A percentile compares a stretch with the other conserved stretches of the same genome.
phyloP scores from a whole-genome alignment of 2,329 filamentous ascomycete species.

The Pyricularia grisea region DNA sequence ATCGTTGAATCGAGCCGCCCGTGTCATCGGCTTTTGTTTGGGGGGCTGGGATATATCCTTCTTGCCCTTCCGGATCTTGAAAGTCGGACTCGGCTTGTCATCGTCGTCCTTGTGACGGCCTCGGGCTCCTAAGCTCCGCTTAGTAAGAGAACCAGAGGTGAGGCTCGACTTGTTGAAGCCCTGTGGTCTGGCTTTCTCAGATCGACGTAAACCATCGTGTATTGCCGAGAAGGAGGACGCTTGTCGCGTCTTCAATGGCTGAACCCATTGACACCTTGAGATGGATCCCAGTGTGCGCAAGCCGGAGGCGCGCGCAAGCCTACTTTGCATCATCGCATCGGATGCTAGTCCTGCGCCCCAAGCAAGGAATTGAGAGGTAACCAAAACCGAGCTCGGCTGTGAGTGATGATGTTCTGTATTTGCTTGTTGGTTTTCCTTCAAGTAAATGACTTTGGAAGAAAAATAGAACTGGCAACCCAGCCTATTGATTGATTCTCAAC shows the following conservation, averaged over 20 bases:
- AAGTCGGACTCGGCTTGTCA: conserved; percentile 15
- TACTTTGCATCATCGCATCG: conserved; percentile 3
- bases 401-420: too few relatives aligned
- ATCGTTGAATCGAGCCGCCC: conserved; percentile 43
- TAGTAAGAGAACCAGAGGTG: background rate
- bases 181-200: conserved; percentile 1
- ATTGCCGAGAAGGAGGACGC: conserved; percentile 14
- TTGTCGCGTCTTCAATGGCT: background rate
- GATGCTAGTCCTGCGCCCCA: background rate
- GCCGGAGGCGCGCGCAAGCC: background rate
- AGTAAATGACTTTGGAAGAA: too few relatives aligned
- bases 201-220: conserved; percentile 11
- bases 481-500: too few relatives aligned
- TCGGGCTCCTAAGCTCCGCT: background rate
- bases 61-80: conserved; percentile 35
- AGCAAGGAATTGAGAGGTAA: background rate
- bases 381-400: background rate
- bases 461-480: too few relatives aligned
- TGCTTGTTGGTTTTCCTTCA: too few relatives aligned
- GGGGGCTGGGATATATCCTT: conserved; percentile 39
- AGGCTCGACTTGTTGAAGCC: background rate
- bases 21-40: conserved; percentile 30
- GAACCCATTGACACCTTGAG: background rate
- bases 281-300: background rate
- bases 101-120: conserved; percentile 16